Evolutionary conservation across 2,329 filamentous ascomycete genomes (phyloP).

Genomic region (Penicillium brasilianum): DNA sequence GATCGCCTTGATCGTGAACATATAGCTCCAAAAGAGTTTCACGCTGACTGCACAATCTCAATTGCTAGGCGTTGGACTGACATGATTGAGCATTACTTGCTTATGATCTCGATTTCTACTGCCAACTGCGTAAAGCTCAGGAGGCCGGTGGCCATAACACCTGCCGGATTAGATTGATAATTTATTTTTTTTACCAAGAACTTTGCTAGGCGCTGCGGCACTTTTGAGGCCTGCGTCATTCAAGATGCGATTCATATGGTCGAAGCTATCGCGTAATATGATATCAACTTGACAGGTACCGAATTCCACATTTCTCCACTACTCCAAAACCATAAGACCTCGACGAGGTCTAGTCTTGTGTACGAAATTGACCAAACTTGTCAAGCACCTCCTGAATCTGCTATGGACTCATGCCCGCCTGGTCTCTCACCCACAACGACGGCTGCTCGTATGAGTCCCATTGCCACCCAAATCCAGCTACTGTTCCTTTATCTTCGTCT

Average conservation of each 20-base stretch:
- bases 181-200: no score
- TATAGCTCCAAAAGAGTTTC: no score
- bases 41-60: no score
- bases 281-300: not conserved
- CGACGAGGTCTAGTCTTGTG: not conserved
- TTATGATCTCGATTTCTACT: no score
- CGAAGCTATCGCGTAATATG: not conserved
- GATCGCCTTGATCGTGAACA: not conserved
- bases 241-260: no score
- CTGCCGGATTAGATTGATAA: no score
- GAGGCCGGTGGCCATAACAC: no score
- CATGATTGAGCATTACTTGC: no score
- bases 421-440: slow-evolving; percentile 1
- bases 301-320: not conserved
- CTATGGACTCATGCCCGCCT: slow-evolving; percentile 1
- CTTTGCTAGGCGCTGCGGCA: no score
- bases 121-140: no score
- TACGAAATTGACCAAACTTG: not conserved
- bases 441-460: not conserved
- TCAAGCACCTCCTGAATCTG: not conserved
- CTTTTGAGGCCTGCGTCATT: no score
- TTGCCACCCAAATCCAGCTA: not conserved
- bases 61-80: not conserved
- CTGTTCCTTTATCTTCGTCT: not conserved
- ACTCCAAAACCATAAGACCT: not conserved